Base-by-base conservation (phyloP, 108 stramenopile species). In the Seminavis robusta region DNA sequence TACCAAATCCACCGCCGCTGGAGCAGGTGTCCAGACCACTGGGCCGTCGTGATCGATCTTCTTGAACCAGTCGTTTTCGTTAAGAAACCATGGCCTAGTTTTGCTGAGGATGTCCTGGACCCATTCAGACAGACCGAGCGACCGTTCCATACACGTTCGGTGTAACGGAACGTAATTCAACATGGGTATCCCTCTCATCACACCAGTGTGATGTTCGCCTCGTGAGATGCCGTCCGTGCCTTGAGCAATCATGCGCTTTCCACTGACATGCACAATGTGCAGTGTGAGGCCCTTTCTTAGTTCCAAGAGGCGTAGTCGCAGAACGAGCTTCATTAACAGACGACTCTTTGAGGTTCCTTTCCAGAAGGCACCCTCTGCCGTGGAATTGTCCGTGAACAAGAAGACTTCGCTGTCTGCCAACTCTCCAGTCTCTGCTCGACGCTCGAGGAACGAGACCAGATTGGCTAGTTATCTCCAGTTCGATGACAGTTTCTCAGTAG, bases 311-410 rank as follows among this genome's bases (percentile, higher is more conserved):
- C 63, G 39, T 28, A 79, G 33, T 1, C 49, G 13, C 2, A 79
- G 33, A 3, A 83, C 20, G 3, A 67, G 48, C 26, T 31, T 15
- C 19, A 61, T 45, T 0, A 67, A 42, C 15, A 29, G 47, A 24
- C 50, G 45, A 7, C 52, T 58, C 0, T 47, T 42, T 2, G 73
- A 63, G 4, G 55, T 44, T 0, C 73, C 73, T 27, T 58, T 56
- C 19, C 27, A 36, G 21, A 62, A 65, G 5, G 38, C 61, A 7
- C 47, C 50, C 43, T 81, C 71, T 0, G 67, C 62, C 5, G 55
- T 61, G 4, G 56, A 56, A 61, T 76, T 76, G 56, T 79, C 71
- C 1, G 74, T 81, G 61, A 75, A 76, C 3, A 80, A 11, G 29
- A 62, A 80, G 3, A 80, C 25, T 24, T 80, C 79, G 0, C 50